Evolutionary conservation across 2,329 filamentous ascomycete species (phyloP).

Genomic region (Monilinia fructicola): DNA sequence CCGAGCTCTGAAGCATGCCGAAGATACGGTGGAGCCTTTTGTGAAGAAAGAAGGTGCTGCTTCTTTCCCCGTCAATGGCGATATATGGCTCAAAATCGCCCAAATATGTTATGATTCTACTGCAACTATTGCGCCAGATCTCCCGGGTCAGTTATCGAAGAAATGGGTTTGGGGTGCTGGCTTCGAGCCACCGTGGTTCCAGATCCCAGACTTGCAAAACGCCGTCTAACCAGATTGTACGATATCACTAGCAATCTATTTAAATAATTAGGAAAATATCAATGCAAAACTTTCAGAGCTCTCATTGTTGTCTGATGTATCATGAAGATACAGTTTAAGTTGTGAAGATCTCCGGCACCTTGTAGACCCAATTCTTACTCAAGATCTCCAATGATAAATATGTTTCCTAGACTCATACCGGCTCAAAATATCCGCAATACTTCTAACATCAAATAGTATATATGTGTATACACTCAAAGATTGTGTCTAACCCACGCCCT

Average conservation of each 20-base stretch:
- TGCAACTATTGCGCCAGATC: not conserved
- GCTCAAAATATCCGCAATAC: too few relatives aligned
- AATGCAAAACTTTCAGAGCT: not conserved
- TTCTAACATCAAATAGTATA: too few relatives aligned
- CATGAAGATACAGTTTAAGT: not conserved
- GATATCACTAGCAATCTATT: not conserved
- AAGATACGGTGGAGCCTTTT: slow-evolving; percentile 44
- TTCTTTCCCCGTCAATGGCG: not conserved
- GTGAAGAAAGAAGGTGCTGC: slow-evolving; percentile 6
- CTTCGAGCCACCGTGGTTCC: not conserved
- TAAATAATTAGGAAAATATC: not conserved
- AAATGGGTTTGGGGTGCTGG: not conserved
- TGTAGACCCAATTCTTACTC: too few relatives aligned
- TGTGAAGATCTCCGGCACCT: too few relatives aligned
- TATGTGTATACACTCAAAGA: too few relatives aligned
- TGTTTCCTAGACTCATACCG: not conserved
- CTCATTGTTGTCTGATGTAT: not conserved
- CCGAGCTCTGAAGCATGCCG: slow-evolving; percentile 64
- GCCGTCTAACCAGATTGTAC: not conserved
- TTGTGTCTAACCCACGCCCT: too few relatives aligned
- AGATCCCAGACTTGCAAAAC: not conserved
- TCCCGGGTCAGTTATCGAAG: not conserved
- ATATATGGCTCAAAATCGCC: slow-evolving; percentile 6
- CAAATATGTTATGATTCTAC: slow-evolving; percentile 7
- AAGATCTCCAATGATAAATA: not conserved